These are phyloP conservation scores for Puccinellia tenuiflora DNA, from an alignment of 176 grass and related monocot species.

Conservation along the genomic window DNA sequence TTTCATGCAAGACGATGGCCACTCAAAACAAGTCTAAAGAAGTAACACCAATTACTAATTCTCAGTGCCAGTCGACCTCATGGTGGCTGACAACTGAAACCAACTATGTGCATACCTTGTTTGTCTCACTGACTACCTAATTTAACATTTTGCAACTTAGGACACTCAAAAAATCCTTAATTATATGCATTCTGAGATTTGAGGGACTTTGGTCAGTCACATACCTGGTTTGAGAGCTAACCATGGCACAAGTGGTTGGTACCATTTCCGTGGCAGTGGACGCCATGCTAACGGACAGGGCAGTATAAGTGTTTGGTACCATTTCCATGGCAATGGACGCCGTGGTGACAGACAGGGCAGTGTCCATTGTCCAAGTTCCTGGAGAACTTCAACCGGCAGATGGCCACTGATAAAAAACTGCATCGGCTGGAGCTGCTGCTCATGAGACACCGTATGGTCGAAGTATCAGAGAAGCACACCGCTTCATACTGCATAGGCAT, in stretches of 20 bases:
- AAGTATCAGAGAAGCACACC: background rate
- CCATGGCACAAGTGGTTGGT: background rate
- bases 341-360: background rate
- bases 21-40: no score
- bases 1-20: no score
- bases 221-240: background rate
- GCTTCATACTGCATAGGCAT: background rate
- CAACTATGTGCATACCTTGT: background rate
- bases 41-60: no score
- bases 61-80: background rate
- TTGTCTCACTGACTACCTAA: background rate
- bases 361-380: background rate
- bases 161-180: background rate
- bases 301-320: no score
- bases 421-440: constrained; percentile 15
- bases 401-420: background rate
- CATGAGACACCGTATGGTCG: background rate
- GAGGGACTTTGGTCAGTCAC: background rate
- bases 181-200: background rate
- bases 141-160: background rate
- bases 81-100: background rate
- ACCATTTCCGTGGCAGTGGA: no score
- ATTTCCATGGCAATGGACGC: no score
- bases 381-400: background rate
- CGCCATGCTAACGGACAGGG: no score